A percentile compares a stretch with the other conserved stretches of the same genome.
Evolutionary conservation across 2,329 filamentous ascomycete genomes (phyloP).

Genomic region (Acephala macrosclerotiorum): DNA sequence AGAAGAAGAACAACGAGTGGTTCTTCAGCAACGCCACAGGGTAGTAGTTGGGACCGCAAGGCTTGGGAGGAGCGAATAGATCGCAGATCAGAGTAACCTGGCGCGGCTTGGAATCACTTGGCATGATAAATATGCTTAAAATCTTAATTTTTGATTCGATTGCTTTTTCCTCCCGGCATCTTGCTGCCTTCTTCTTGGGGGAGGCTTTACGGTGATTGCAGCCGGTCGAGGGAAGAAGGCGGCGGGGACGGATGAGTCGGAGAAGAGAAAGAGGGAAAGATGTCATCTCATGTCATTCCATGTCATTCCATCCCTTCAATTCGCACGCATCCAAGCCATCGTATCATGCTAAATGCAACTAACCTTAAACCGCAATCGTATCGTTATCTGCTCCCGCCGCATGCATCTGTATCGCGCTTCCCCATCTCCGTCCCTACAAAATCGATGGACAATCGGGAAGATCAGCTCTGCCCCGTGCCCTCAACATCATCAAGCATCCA

Average conservation of each 20-base stretch:
- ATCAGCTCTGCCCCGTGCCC: slow-evolving; percentile 1
- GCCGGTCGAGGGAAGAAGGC: neutral
- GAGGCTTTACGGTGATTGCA: neutral
- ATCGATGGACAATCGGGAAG: neutral
- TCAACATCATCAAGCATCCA: neutral
- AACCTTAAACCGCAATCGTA: neutral
- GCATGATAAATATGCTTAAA: neutral
- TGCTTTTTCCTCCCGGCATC: neutral
- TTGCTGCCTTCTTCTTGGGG: neutral
- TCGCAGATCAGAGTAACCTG: neutral
- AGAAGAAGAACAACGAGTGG: neutral
- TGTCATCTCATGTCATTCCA: slow-evolving; percentile 2
- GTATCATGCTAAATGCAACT: neutral
- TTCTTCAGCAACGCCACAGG: slow-evolving; percentile 1
- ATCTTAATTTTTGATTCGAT: neutral
- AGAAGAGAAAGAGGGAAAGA: neutral
- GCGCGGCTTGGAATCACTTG: neutral
- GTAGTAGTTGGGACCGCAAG: neutral
- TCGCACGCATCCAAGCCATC: neutral
- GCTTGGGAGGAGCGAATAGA: neutral
- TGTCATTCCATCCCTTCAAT: slow-evolving; percentile 1
- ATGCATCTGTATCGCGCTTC: neutral
- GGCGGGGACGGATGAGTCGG: neutral
- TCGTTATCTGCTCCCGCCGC: neutral
- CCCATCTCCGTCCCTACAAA: neutral